phyloP scores from a whole-genome alignment of 2,329 filamentous ascomycete species.

The Keithomyces neogunnii region DNA sequence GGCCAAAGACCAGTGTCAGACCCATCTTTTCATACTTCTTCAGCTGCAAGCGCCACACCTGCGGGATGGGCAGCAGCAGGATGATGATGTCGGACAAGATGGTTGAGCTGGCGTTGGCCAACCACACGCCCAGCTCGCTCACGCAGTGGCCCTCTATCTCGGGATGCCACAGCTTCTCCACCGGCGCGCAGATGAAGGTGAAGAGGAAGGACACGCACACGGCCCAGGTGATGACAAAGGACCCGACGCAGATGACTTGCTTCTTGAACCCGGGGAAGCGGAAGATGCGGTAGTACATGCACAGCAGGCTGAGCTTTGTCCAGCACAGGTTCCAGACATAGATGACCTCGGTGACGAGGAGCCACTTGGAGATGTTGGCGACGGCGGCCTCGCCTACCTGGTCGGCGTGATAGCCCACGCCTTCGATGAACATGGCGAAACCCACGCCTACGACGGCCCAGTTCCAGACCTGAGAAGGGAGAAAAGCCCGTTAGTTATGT shows the following conservation, averaged over 20 bases:
- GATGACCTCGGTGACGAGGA: conserved; percentile 36
- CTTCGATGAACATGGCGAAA: conserved; percentile 34
- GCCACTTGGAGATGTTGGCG: conserved; percentile 33
- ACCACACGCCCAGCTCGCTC: conserved; percentile 38
- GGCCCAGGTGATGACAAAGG: conserved; percentile 36
- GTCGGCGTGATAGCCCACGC: conserved; percentile 37
- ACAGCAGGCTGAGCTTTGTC: conserved; percentile 37
- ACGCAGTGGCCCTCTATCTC: conserved; percentile 35
- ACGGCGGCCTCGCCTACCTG: conserved; percentile 23
- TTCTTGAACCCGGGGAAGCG: conserved; percentile 30
- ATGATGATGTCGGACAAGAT: conserved; percentile 36
- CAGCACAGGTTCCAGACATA: conserved; percentile 37
- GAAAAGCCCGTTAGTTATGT: neutral
- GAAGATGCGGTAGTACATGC: conserved; percentile 45
- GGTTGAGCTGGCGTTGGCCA: conserved; percentile 36
- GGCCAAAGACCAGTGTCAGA: conserved; percentile 32
- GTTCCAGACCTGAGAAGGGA: conserved; percentile 26
- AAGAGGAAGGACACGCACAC: conserved; percentile 37
- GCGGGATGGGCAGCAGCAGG: conserved; percentile 31
- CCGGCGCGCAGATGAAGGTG: conserved; percentile 41
- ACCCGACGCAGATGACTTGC: conserved; percentile 27
- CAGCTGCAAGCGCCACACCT: conserved; percentile 36
- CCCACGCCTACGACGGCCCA: conserved; percentile 35
- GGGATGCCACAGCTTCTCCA: conserved; percentile 37
- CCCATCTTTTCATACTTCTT: conserved; percentile 30